These are phyloP conservation scores for Zasmidium angulare DNA, from an alignment of 2,329 filamentous ascomycete genomes.

Conservation along the genomic window DNA sequence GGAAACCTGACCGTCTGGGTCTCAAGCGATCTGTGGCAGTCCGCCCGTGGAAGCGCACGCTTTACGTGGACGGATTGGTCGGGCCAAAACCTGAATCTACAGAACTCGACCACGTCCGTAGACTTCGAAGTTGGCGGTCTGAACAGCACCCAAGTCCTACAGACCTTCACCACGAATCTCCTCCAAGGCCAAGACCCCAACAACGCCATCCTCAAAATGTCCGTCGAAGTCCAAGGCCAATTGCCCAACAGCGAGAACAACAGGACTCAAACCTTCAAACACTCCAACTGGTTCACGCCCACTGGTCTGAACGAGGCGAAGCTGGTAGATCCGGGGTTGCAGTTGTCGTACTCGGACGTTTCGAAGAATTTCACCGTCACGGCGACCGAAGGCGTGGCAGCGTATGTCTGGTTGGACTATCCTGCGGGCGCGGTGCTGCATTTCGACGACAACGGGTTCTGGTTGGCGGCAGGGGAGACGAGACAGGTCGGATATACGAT, in stretches of 20 bases:
- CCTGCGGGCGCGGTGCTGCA: conserved; percentile 50
- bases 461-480: conserved; percentile 47
- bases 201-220: conserved; percentile 47
- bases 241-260: conserved; percentile 51
- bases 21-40: conserved; percentile 58
- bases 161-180: conserved; percentile 40
- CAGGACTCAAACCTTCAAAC: conserved; percentile 44
- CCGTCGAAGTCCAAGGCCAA: conserved; percentile 46
- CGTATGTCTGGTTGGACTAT: conserved; percentile 58
- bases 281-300: conserved; percentile 54
- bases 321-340: conserved; percentile 51
- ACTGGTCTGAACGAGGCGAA: conserved; percentile 46
- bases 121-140: conserved; percentile 51
- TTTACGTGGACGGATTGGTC: conserved; percentile 55
- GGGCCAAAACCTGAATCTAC: conserved; percentile 45
- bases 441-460: conserved; percentile 57
- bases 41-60: conserved; percentile 47
- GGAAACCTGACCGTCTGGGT: conserved; percentile 56
- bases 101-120: conserved; percentile 29
- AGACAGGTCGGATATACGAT: conserved; percentile 49
- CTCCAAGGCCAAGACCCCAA: conserved; percentile 32
- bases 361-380: conserved; percentile 47
- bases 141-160: conserved; percentile 52
- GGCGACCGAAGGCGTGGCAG: conserved; percentile 50
- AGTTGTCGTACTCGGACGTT: conserved; percentile 36